phyloP scores from a whole-genome alignment of 176 grass and related monocot species.

The Oryza punctata region DNA sequence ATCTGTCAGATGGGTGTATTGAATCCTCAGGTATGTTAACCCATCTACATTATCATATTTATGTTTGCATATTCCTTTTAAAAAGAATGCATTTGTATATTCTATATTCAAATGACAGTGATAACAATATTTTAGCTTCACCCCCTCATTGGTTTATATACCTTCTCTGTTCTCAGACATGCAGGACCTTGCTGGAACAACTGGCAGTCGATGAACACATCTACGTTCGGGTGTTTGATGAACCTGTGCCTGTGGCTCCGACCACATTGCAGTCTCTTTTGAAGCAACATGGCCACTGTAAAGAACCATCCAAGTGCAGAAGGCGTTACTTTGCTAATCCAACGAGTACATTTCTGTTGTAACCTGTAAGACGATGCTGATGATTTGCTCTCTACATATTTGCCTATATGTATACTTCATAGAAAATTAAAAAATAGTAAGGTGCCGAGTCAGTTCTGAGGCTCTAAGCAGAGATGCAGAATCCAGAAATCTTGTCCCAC shows the following conservation, averaged over 20 bases:
- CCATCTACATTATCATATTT: background rate
- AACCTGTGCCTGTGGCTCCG: slow-evolving; percentile 54
- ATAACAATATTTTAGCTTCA: background rate
- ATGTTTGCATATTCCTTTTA: background rate
- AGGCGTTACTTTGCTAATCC: slow-evolving; percentile 78
- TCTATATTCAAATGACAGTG: too few relatives aligned
- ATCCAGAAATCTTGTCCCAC: too few relatives aligned
- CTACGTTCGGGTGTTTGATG: slow-evolving; percentile 47
- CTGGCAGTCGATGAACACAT: slow-evolving; percentile 57
- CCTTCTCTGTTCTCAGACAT: slow-evolving; percentile 57
- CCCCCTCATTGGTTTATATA: background rate
- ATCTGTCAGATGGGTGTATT: slow-evolving; percentile 79
- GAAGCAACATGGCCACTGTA: slow-evolving; percentile 11
- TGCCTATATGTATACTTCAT: too few relatives aligned
- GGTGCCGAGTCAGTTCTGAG: too few relatives aligned
- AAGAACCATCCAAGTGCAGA: slow-evolving; percentile 29
- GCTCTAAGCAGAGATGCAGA: too few relatives aligned
- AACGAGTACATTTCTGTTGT: slow-evolving; percentile 57
- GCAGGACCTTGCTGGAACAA: slow-evolving; percentile 71
- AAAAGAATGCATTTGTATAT: too few relatives aligned
- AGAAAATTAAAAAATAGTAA: too few relatives aligned
- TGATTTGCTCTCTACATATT: background rate
- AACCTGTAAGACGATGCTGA: background rate
- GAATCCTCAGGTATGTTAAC: slow-evolving; percentile 80
- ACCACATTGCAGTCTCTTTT: slow-evolving; percentile 57